A percentile compares a stretch with the other conserved stretches of the same genome.
Conservation (phyloP, 2,329 filamentous ascomycete genomes). For the Neocatenulostroma microsporum region DNA sequence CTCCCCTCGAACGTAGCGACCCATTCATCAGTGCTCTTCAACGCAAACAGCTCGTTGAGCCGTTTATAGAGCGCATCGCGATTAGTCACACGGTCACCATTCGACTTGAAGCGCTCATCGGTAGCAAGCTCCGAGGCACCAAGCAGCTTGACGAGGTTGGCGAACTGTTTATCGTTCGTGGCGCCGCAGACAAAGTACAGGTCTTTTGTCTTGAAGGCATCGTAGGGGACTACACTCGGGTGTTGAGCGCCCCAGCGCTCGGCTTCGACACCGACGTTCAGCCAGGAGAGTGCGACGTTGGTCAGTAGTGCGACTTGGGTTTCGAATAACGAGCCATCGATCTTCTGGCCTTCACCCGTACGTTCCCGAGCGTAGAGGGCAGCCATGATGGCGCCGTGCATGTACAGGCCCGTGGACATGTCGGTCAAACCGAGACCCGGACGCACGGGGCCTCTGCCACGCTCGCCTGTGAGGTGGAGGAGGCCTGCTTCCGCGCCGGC, state of each 20-base stretch:
- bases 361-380: constrained; percentile 34
- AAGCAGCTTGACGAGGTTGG: constrained; percentile 26
- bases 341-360: constrained; percentile 36
- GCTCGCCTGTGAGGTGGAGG: constrained; percentile 39
- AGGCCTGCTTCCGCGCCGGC: constrained; percentile 38
- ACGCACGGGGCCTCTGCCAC: constrained; percentile 33
- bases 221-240: constrained; percentile 42
- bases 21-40: no score
- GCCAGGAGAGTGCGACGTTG: constrained; percentile 36
- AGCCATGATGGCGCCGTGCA: constrained; percentile 39
- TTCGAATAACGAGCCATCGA: constrained; percentile 42
- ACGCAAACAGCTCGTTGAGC: no score
- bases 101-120: constrained; percentile 25
- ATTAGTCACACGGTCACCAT: constrained; percentile 27
- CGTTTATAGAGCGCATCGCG: no score
- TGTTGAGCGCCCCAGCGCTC: constrained; percentile 41
- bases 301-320: constrained; percentile 36
- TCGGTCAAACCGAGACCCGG: constrained; percentile 40
- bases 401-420: constrained; percentile 40
- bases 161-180: constrained; percentile 34
- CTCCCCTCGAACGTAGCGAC: no score
- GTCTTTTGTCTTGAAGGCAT: constrained; percentile 35
- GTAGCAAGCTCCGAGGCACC: constrained; percentile 20
- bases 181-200: no score
- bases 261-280: constrained; percentile 36